phyloP scores from a whole-genome alignment of 768 basidiomycete species.

The Suillus bovinus region DNA sequence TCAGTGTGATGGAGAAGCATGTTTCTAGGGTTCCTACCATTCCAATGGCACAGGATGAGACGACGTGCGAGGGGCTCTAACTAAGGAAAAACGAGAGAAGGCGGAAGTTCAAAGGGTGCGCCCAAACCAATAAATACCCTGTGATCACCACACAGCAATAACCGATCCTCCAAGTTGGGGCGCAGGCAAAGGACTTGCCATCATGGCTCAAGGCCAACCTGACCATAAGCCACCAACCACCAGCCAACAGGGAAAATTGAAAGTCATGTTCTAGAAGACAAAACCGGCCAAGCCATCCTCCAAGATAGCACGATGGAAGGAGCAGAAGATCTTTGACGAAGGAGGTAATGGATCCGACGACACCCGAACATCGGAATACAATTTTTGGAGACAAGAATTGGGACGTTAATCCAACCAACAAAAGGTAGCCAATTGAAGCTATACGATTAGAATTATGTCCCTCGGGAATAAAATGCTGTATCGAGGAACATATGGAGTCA shows the following conservation, averaged over 20 bases:
- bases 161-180: background rate
- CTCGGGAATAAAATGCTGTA: background rate
- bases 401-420: background rate
- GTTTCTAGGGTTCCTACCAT: background rate
- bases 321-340: background rate
- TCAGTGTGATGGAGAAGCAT: background rate
- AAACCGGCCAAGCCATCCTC: background rate
- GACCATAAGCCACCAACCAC: too few species aligned
- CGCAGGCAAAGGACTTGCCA: background rate
- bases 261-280: background rate
- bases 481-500: background rate
- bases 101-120: background rate
- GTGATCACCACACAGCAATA: background rate
- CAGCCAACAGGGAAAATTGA: background rate
- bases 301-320: background rate
- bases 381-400: background rate
- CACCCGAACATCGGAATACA: background rate
- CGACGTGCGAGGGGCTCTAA: background rate
- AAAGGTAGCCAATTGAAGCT: too few species aligned
- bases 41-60: background rate
- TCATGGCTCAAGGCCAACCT: background rate
- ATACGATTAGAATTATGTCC: background rate
- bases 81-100: background rate
- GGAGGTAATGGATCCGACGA: background rate
- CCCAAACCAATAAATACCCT: background rate